Conservation (phyloP, 768 basidiomycete genomes). For the Collybia sp. region DNA sequence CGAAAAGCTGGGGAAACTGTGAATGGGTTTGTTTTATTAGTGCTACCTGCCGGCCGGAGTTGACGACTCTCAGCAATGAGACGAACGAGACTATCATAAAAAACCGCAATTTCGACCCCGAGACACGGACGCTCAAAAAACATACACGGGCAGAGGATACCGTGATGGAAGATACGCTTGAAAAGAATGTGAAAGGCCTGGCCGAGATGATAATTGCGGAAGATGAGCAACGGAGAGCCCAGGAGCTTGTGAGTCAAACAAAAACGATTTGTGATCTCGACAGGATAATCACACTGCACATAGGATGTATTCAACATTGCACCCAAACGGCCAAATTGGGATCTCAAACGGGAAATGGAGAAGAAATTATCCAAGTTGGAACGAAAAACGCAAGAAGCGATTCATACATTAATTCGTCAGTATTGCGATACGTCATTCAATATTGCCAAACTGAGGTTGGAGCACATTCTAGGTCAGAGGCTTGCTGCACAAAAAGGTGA, state of each 20-base stretch:
- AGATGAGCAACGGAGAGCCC: conserved; percentile 78
- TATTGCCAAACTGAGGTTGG: neutral
- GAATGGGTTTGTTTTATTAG: conserved; percentile 31
- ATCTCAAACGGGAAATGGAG: conserved; percentile 90
- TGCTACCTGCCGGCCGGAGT: neutral
- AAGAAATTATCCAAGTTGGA: conserved; percentile 88
- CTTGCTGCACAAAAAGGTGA: conserved; percentile 76
- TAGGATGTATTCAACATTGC: conserved; percentile 97
- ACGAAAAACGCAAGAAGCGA: conserved; percentile 85
- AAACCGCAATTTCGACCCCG: conserved; percentile 87
- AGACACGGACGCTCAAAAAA: conserved; percentile 74
- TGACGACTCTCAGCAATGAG: conserved; percentile 8
- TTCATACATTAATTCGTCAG: conserved; percentile 91
- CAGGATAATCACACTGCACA: neutral
- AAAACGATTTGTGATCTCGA: too few species aligned
- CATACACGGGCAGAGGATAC: conserved; percentile 48
- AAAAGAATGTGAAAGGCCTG: conserved; percentile 77
- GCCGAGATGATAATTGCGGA: conserved; percentile 82
- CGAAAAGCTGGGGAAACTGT: conserved; percentile 56
- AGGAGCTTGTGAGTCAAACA: conserved; percentile 75
- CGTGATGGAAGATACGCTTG: conserved; percentile 78
- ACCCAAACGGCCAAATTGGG: conserved; percentile 96
- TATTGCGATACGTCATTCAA: conserved; percentile 9
- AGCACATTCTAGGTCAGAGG: conserved; percentile 54
- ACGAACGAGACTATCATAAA: conserved; percentile 48